These are phyloP conservation scores for Rhizoclosmatium sp. DNA, from an alignment of 192 early-diverging fungal genomes.

Conservation along the genomic window DNA sequence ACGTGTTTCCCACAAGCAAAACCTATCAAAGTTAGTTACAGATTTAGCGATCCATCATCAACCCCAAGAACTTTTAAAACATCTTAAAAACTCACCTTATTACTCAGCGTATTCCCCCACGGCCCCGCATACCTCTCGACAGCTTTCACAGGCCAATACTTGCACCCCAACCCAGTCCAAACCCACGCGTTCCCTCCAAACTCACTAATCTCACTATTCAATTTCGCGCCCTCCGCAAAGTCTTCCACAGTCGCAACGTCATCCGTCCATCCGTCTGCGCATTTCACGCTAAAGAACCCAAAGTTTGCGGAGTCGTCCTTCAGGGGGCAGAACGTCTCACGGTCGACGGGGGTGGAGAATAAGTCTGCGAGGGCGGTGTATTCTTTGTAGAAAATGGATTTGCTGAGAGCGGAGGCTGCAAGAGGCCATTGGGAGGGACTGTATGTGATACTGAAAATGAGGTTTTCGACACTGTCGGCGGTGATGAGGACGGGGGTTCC, in stretches of 20 bases:
- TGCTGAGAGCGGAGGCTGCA: slow-evolving; percentile 17
- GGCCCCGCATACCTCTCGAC: slow-evolving; percentile 54
- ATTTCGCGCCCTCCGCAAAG: background rate
- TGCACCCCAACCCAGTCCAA: slow-evolving; percentile 7
- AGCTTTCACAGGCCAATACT: slow-evolving; percentile 43
- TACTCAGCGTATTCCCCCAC: slow-evolving; percentile 48
- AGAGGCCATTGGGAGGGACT: slow-evolving; percentile 14
- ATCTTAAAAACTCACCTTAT: slow-evolving; percentile 30
- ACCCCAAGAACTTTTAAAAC: background rate
- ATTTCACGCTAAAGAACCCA: slow-evolving; percentile 6
- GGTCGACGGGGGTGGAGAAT: background rate
- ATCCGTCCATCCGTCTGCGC: slow-evolving; percentile 18
- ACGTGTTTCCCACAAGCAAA: slow-evolving; percentile 51
- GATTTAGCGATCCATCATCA: background rate
- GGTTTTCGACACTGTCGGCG: too few species aligned
- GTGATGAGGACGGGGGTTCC: too few species aligned
- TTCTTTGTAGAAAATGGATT: background rate
- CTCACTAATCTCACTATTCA: background rate
- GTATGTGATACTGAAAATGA: slow-evolving; percentile 31
- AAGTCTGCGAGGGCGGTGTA: background rate
- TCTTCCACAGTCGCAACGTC: background rate
- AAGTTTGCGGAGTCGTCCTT: background rate
- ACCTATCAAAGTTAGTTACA: slow-evolving; percentile 26
- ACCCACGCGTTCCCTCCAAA: background rate
- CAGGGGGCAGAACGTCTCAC: background rate